Conservation (phyloP, 805 yeast species). For the Starmerella potacharoeniae region DNA sequence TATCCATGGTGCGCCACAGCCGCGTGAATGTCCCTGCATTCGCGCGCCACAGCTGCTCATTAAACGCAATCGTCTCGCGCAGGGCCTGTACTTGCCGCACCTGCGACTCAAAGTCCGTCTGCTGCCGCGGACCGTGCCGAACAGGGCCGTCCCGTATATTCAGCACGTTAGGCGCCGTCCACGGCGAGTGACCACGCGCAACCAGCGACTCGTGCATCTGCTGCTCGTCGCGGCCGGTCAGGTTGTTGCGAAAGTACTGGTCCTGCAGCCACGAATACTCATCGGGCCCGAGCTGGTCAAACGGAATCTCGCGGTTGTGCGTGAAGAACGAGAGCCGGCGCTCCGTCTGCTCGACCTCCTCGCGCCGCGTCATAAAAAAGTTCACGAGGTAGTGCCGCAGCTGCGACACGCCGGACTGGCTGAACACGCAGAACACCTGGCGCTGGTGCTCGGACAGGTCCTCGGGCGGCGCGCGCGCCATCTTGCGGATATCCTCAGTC, state of each 20-base stretch:
- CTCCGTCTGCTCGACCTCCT: background rate
- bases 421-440: constrained; percentile 79
- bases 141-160: background rate
- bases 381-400: constrained; percentile 52
- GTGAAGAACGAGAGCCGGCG: background rate
- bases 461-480: constrained; percentile 84
- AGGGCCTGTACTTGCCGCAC: background rate
- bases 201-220: no score
- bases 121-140: background rate
- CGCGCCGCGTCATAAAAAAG: background rate
- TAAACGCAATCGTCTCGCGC: background rate
- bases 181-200: no score
- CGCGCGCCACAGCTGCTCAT: background rate
- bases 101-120: background rate
- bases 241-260: no score
- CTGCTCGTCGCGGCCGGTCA: no score
- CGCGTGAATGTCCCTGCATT: no score
- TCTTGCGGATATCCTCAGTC: constrained; percentile 70
- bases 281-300: background rate
- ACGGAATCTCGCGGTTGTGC: background rate
- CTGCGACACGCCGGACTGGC: constrained; percentile 75
- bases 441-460: constrained; percentile 83
- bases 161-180: background rate
- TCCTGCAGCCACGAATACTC: background rate
- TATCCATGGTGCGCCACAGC: no score